Evolutionary conservation across 306 rosid species (phyloP).

Genomic region (Delonix regia): DNA sequence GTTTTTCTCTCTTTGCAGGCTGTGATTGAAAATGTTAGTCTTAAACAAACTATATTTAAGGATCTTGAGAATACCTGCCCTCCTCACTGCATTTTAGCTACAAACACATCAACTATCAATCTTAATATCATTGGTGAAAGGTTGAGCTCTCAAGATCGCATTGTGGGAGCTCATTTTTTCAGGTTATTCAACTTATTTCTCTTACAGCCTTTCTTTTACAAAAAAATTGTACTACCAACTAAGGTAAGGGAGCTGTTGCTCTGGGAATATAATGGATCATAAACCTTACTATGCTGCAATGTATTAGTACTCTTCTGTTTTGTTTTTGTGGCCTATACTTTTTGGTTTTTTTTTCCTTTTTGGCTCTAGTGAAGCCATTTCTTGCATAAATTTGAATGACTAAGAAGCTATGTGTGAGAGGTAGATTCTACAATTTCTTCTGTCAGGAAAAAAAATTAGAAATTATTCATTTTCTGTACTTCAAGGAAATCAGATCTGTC

Average conservation of each 20-base stretch:
- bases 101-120: constrained; percentile 93
- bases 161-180: constrained; percentile 97
- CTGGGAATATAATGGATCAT: neutral
- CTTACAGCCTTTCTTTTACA: constrained; percentile 15
- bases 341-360: neutral
- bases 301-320: neutral
- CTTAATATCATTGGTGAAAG: constrained; percentile 77
- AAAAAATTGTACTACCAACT: neutral
- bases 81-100: constrained; percentile 81
- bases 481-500: constrained; percentile 5
- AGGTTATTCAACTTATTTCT: constrained; percentile 58
- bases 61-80: constrained; percentile 90
- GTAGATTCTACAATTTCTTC: neutral
- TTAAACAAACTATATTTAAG: constrained; percentile 82
- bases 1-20: constrained; percentile 63
- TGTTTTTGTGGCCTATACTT: neutral
- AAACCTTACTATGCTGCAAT: neutral
- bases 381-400: constrained; percentile 10
- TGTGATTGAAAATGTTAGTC: constrained; percentile 79
- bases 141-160: constrained; percentile 74
- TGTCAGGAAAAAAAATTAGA: neutral
- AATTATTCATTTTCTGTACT: constrained; percentile 3
- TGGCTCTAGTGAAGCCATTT: constrained; percentile 13
- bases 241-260: neutral
- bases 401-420: neutral